phyloP scores from a whole-genome alignment of 495 filamentous ascomycete species.

The Aspergillus ellipticus region DNA sequence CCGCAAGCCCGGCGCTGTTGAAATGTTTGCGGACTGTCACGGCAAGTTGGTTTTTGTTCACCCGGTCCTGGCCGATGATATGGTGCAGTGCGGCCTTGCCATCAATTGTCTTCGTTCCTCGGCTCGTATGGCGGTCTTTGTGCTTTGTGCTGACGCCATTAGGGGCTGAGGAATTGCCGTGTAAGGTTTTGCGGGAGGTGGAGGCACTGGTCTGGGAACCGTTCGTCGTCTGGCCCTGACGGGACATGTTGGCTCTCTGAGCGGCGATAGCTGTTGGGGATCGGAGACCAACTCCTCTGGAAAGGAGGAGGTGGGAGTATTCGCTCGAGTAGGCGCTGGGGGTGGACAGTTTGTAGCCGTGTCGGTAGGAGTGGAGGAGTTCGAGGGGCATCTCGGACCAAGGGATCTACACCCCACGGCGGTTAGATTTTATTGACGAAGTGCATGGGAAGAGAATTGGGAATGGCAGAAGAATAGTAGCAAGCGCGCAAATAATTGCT shows the following conservation, averaged over 20 bases:
- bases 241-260: constrained; percentile 31
- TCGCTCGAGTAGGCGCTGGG: constrained; percentile 66
- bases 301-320: constrained; percentile 68
- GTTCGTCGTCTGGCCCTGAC: constrained; percentile 1
- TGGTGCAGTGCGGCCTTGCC: constrained; percentile 26
- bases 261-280: constrained; percentile 45
- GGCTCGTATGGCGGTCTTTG: constrained; percentile 8
- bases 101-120: constrained; percentile 7
- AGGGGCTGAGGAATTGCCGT: constrained; percentile 8
- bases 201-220: constrained; percentile 9
- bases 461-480: constrained; percentile 7
- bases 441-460: background rate
- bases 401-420: constrained; percentile 52
- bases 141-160: constrained; percentile 14
- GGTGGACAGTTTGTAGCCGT: constrained; percentile 68
- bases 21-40: constrained; percentile 84
- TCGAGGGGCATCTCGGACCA: constrained; percentile 71
- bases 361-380: constrained; percentile 76
- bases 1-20: constrained; percentile 76
- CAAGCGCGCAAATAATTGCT: too few species aligned
- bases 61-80: constrained; percentile 50
- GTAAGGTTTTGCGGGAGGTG: constrained; percentile 9
- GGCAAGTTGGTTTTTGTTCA: constrained; percentile 77
- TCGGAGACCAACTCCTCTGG: constrained; percentile 63
- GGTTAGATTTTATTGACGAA: constrained; percentile 9